phyloP scores from a whole-genome alignment of 345 rosid genomes.

The Brassica cretica region DNA sequence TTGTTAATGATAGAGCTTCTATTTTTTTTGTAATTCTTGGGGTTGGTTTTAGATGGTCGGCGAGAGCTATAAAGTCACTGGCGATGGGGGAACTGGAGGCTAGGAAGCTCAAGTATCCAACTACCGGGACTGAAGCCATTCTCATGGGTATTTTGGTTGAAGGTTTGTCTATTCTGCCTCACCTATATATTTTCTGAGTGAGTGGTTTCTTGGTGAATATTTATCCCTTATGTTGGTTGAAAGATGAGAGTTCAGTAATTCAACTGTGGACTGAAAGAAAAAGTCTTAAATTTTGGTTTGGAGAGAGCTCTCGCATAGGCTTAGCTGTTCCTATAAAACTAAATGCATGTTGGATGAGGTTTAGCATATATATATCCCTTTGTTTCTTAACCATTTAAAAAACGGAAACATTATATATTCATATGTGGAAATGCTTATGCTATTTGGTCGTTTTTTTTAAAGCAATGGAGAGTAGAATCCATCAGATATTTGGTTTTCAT shows the following conservation, averaged over 20 bases:
- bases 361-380: background rate
- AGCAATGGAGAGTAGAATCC: background rate
- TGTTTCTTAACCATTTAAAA: background rate
- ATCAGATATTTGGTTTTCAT: too few species aligned
- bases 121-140: slow-evolving; percentile 78
- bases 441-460: background rate
- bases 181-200: background rate
- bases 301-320: too few species aligned
- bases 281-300: too few species aligned
- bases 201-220: background rate
- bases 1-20: background rate
- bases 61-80: slow-evolving; percentile 79
- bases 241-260: background rate
- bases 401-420: background rate
- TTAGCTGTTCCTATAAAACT: background rate
- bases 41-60: slow-evolving; percentile 70
- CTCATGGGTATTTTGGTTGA: slow-evolving; percentile 89
- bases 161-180: slow-evolving; percentile 42
- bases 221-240: background rate
- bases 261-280: too few species aligned
- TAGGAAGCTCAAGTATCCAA: slow-evolving; percentile 87
- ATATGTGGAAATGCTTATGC: slow-evolving; percentile 2
- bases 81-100: slow-evolving; percentile 86
- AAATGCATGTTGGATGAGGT: background rate
- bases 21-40: background rate